Percentiles rank a stretch among this genome's conserved stretches.
Conservation (phyloP, 495 filamentous ascomycete species). For the Aspergillus campestris region DNA sequence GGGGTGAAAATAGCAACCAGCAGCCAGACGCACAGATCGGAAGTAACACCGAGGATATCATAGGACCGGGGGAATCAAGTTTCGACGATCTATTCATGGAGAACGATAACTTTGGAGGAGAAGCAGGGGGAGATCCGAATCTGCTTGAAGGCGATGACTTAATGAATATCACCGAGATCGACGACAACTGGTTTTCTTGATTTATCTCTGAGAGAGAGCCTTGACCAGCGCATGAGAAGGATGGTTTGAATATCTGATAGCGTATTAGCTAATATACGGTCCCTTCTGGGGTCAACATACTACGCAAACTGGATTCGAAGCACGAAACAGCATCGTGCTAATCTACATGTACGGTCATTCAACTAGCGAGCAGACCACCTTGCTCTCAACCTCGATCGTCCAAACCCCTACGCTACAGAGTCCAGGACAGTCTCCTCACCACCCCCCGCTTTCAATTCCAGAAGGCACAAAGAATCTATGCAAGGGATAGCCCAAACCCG, state of each 20-base stretch:
- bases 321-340: no score
- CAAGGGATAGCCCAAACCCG: neutral
- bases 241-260: no score
- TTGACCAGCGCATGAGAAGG: no score
- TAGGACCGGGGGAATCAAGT: conserved; percentile 39
- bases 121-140: conserved; percentile 24
- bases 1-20: neutral
- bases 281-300: no score
- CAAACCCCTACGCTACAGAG: neutral
- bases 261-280: no score
- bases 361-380: no score
- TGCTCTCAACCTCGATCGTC: no score
- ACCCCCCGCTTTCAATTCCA: neutral
- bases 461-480: neutral
- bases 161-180: conserved; percentile 38
- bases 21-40: conserved; percentile 5
- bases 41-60: conserved; percentile 27
- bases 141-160: conserved; percentile 32
- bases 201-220: neutral
- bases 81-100: conserved; percentile 46
- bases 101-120: conserved; percentile 29
- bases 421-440: neutral
- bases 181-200: conserved; percentile 39
- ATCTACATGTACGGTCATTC: no score
- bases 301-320: no score